Percentiles rank a stretch among this genome's conserved stretches.
Evolutionary conservation across 177 flowering plant genomes (phyloP).

Genomic region (Vitis hybrid): DNA sequence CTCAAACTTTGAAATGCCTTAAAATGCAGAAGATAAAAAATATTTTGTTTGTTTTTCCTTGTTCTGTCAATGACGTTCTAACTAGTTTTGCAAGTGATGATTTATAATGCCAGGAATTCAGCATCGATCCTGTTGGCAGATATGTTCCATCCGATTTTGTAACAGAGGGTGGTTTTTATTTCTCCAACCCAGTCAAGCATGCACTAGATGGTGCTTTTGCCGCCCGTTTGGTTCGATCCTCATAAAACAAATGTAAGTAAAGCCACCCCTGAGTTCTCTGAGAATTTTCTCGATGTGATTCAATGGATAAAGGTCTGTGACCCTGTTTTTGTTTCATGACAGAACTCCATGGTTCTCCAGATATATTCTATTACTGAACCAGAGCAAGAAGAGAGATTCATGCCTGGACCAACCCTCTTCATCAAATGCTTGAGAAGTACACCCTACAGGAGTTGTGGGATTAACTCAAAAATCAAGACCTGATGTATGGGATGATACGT

Average conservation of each 20-base stretch:
- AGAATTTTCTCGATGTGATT: too few relatives aligned
- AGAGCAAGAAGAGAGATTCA: too few relatives aligned
- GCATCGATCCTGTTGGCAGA: slow-evolving; percentile 53
- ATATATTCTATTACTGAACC: too few relatives aligned
- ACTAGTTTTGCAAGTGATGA: neutral
- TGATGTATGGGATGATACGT: too few relatives aligned
- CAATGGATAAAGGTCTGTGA: too few relatives aligned
- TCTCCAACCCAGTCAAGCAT: slow-evolving; percentile 78
- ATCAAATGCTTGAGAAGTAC: too few relatives aligned
- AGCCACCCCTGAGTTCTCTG: neutral
- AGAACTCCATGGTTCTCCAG: too few relatives aligned
- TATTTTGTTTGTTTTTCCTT: neutral
- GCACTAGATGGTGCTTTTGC: slow-evolving; percentile 93
- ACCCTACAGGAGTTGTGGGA: too few relatives aligned
- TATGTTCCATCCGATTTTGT: slow-evolving; percentile 63
- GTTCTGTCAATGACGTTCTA: neutral
- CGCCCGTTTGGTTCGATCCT: slow-evolving; percentile 63
- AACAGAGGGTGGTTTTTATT: slow-evolving; percentile 64
- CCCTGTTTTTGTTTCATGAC: neutral
- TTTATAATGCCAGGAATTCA: slow-evolving; percentile 58
- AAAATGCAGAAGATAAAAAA: neutral
- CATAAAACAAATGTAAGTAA: slow-evolving; percentile 15
- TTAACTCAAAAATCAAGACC: too few relatives aligned
- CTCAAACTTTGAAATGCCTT: neutral
- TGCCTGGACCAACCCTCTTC: too few relatives aligned